phyloP scores from a whole-genome alignment of 306 rosid species.

The Cucumis cinereus region DNA sequence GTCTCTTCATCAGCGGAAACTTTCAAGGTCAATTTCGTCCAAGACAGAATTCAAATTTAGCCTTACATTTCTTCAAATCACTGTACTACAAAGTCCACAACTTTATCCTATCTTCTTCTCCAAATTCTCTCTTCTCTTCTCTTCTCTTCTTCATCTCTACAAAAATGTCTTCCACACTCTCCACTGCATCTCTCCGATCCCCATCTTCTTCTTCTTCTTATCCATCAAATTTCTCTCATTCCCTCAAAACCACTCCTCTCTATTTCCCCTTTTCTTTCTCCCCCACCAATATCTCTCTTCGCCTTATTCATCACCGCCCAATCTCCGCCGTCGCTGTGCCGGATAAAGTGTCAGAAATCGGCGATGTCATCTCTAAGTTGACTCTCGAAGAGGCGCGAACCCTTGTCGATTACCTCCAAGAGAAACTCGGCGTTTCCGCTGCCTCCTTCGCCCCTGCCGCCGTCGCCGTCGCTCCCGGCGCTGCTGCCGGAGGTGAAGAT shows the following conservation, averaged over 20 bases:
- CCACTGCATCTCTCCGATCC: conserved; percentile 32
- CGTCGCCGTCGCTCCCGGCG: conserved; percentile 27
- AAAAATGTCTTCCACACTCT: conserved; percentile 47
- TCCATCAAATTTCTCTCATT: conserved; percentile 20
- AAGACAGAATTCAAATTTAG: neutral
- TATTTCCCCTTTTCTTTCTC: conserved; percentile 21
- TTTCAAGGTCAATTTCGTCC: neutral
- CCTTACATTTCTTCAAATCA: neutral
- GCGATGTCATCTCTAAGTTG: conserved; percentile 42
- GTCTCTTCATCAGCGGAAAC: neutral
- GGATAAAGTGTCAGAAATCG: conserved; percentile 48
- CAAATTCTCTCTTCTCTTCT: neutral
- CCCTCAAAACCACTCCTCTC: conserved; percentile 21
- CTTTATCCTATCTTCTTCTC: conserved; percentile 6
- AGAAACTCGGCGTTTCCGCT: conserved; percentile 61
- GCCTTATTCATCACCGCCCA: conserved; percentile 41
- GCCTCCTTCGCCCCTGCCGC: conserved; percentile 62
- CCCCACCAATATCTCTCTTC: conserved; percentile 23
- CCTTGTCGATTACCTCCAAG: conserved; percentile 82
- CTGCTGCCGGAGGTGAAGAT: conserved; percentile 21
- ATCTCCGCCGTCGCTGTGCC: conserved; percentile 48
- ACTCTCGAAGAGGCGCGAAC: conserved; percentile 69
- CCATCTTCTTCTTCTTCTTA: conserved; percentile 26
- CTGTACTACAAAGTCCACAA: neutral
- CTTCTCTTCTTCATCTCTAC: neutral